phyloP scores from a whole-genome alignment of 73 alveolate genomes.

The Durusdinium trenchii region DNA sequence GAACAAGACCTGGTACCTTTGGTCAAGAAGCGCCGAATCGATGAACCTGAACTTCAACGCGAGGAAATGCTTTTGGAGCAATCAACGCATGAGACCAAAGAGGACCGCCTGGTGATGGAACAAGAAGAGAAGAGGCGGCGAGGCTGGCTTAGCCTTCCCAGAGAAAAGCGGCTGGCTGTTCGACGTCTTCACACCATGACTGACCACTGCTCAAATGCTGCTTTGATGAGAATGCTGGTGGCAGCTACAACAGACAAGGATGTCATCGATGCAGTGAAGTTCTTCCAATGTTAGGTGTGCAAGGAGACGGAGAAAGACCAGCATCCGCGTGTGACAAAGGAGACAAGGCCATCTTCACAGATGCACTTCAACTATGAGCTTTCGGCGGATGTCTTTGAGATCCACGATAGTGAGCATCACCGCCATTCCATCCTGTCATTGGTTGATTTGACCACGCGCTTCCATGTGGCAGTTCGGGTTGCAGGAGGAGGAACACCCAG shows the following conservation, averaged over 20 bases:
- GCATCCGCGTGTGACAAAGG: neutral
- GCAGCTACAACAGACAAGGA: neutral
- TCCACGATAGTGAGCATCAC: neutral
- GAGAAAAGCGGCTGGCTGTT: neutral
- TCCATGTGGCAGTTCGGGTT: neutral
- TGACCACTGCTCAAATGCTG: neutral
- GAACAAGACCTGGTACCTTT: neutral
- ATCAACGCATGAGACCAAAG: neutral
- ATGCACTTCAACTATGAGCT: neutral
- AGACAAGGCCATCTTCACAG: neutral
- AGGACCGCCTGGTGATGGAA: neutral
- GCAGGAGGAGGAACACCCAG: neutral
- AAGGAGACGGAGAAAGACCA: neutral
- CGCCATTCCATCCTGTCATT: neutral
- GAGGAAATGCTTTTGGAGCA: neutral
- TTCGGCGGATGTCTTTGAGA: neutral
- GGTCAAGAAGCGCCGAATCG: neutral
- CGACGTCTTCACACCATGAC: neutral
- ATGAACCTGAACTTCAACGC: neutral
- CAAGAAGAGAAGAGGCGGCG: neutral
- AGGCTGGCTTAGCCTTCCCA: neutral
- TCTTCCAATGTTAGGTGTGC: neutral
- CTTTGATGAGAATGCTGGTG: neutral
- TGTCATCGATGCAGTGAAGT: neutral
- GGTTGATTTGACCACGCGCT: neutral